Evolutionary conservation across 106 monocot genomes (phyloP).

Genomic region (Dendrobium nobile): DNA sequence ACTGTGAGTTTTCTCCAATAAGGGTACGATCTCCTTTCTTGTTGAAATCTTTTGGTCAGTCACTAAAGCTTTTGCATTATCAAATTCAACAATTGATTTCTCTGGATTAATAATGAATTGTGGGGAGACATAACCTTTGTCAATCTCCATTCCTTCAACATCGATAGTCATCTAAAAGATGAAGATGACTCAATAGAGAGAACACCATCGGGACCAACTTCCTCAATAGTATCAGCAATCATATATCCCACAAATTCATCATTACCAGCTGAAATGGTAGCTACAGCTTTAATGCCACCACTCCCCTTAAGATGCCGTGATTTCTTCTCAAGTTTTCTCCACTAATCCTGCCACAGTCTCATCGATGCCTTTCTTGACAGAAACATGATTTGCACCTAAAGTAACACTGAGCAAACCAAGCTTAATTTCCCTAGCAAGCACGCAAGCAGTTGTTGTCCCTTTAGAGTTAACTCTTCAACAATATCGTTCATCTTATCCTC

Average conservation of each 20-base stretch:
- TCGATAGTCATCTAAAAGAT: slow-evolving; percentile 64
- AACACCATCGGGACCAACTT: slow-evolving; percentile 79
- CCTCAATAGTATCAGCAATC: slow-evolving; percentile 89
- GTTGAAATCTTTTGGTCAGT: slow-evolving; percentile 77
- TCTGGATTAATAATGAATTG: slow-evolving; percentile 73
- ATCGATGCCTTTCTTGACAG: slow-evolving; percentile 73
- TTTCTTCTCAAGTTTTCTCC: slow-evolving; percentile 55
- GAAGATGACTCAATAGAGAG: slow-evolving; percentile 78
- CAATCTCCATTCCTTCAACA: slow-evolving; percentile 73
- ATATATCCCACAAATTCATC: slow-evolving; percentile 62
- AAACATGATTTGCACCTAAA: slow-evolving; percentile 70
- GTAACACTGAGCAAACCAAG: slow-evolving; percentile 68
- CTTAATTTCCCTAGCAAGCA: slow-evolving; percentile 75
- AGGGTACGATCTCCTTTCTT: slow-evolving; percentile 64
- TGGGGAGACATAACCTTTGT: slow-evolving; percentile 68
- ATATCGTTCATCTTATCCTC: too few relatives aligned
- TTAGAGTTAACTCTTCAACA: too few relatives aligned
- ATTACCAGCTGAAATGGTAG: slow-evolving; percentile 72
- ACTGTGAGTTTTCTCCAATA: slow-evolving; percentile 59
- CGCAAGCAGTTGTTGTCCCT: slow-evolving; percentile 66
- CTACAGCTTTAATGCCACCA: slow-evolving; percentile 70
- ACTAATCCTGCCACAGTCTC: slow-evolving; percentile 54
- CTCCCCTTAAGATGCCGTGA: slow-evolving; percentile 59
- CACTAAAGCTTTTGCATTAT: slow-evolving; percentile 61
- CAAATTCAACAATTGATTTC: slow-evolving; percentile 67